phyloP scores from a whole-genome alignment of 2,329 filamentous ascomycete genomes.

The Microcyclospora tardicrescens region DNA sequence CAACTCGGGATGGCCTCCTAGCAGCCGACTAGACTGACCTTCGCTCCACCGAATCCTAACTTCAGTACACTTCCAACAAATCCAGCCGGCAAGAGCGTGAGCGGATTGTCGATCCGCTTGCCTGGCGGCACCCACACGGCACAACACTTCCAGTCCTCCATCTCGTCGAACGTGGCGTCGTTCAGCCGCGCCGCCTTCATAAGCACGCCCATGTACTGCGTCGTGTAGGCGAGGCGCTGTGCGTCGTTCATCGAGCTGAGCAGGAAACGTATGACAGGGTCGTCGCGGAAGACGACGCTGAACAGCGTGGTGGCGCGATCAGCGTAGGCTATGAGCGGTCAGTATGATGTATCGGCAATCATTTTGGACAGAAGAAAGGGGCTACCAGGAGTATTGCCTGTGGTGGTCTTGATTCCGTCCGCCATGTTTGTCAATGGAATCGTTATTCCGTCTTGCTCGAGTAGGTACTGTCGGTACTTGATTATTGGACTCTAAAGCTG shows the following conservation, averaged over 20 bases:
- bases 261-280: constrained; percentile 14
- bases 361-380: too few relatives aligned
- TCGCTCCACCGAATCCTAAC: constrained; percentile 10
- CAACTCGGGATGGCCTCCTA: too few relatives aligned
- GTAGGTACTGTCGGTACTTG: too few relatives aligned
- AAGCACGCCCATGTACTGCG: constrained; percentile 10
- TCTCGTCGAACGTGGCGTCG: constrained; percentile 11
- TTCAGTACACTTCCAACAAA: constrained; percentile 8
- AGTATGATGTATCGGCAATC: too few relatives aligned
- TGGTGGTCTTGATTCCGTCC: too few relatives aligned
- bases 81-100: constrained; percentile 11
- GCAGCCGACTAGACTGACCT: too few relatives aligned
- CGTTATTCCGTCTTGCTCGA: too few relatives aligned
- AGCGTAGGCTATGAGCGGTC: too few relatives aligned
- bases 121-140: constrained; percentile 14
- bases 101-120: constrained; percentile 12
- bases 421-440: too few relatives aligned
- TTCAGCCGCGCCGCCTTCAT: constrained; percentile 13
- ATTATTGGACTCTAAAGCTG: too few relatives aligned
- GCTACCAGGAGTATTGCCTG: too few relatives aligned
- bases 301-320: constrained; percentile 1
- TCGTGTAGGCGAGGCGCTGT: constrained; percentile 8
- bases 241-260: constrained; percentile 5
- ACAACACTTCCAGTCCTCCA: constrained; percentile 9
- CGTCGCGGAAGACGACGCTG: constrained; percentile 8